phyloP scores from a whole-genome alignment of 805 yeast genomes.

The Kuraishia molischiana region DNA sequence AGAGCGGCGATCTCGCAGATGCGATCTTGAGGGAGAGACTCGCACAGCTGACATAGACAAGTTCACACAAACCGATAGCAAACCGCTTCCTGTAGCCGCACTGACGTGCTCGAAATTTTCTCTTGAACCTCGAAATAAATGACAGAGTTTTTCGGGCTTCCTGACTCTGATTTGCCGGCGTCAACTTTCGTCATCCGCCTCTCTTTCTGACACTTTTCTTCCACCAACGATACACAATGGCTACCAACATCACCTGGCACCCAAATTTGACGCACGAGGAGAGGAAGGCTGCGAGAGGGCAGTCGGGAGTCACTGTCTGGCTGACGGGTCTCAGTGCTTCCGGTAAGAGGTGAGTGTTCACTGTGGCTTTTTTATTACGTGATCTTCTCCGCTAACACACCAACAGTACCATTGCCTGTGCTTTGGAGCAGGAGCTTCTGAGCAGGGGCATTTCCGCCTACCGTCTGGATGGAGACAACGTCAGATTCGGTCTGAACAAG shows the following conservation, averaged over 20 bases:
- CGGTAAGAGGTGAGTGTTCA: constrained; percentile 47
- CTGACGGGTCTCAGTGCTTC: constrained; percentile 92
- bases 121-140: too few species aligned
- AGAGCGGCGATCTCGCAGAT: too few species aligned
- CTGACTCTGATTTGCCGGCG: too few species aligned
- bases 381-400: not conserved
- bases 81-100: too few species aligned
- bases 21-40: constrained; percentile 6
- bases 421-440: constrained; percentile 74
- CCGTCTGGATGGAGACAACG: constrained; percentile 90
- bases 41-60: too few species aligned
- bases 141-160: not conserved
- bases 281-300: constrained; percentile 62
- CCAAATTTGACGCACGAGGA: constrained; percentile 78
- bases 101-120: too few species aligned
- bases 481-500: constrained; percentile 90
- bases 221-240: too few species aligned
- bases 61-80: too few species aligned
- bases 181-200: too few species aligned
- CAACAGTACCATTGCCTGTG: constrained; percentile 78
- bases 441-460: constrained; percentile 65
- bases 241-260: constrained; percentile 96
- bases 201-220: too few species aligned
- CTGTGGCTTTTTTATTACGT: not conserved
- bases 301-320: constrained; percentile 89